phyloP scores from a whole-genome alignment of 768 basidiomycete genomes.

The Pleurotus pulmonarius region DNA sequence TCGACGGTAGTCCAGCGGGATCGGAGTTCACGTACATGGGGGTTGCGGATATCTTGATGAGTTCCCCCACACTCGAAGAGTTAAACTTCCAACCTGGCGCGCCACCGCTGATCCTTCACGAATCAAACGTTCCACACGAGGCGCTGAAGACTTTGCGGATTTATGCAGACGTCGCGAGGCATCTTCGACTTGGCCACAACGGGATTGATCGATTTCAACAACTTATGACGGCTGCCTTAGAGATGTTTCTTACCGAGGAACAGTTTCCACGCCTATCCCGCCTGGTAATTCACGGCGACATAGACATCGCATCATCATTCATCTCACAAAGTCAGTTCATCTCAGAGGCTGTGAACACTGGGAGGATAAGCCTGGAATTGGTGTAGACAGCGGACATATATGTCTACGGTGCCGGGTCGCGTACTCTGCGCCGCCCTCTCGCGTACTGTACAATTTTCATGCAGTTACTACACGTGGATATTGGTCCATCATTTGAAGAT shows the following conservation, averaged over 20 bases:
- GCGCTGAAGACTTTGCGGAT: slow-evolving; percentile 6
- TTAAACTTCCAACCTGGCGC: slow-evolving; percentile 3
- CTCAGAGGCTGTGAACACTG: too few species aligned
- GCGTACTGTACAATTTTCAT: too few species aligned
- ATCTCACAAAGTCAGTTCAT: not conserved
- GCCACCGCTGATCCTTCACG: slow-evolving; percentile 1
- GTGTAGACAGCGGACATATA: too few species aligned
- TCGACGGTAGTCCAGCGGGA: slow-evolving; percentile 5
- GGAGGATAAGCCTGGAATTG: too few species aligned
- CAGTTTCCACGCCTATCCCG: not conserved
- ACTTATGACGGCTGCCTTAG: not conserved
- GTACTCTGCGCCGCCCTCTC: too few species aligned
- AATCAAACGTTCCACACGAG: not conserved
- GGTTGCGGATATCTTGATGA: not conserved
- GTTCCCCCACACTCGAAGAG: not conserved
- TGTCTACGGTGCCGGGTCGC: too few species aligned
- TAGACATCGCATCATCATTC: not conserved
- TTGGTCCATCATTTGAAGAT: too few species aligned
- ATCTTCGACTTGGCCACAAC: not conserved
- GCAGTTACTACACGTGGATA: too few species aligned
- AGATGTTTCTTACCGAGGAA: not conserved
- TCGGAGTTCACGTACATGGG: slow-evolving; percentile 4
- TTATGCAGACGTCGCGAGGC: not conserved
- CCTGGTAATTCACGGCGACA: not conserved
- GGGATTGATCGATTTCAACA: not conserved